Percentiles rank a stretch among this genome's conserved stretches.
Conservation (phyloP, 2,329 filamentous ascomycete genomes). For the Neurospora sp. region DNA sequence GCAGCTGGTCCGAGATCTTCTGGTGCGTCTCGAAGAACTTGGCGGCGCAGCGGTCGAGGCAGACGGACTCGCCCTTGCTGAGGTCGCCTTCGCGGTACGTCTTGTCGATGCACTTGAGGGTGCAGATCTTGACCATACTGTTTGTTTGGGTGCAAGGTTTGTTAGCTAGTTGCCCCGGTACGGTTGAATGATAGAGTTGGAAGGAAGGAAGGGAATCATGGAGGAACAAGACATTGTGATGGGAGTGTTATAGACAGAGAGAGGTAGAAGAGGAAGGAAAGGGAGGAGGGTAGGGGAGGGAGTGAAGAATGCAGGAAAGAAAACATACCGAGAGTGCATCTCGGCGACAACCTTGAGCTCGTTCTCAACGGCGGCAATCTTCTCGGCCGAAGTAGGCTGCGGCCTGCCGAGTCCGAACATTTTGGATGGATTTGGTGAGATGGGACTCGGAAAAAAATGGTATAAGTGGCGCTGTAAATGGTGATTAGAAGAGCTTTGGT, state of each 20-base stretch:
- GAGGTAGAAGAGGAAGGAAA: not conserved
- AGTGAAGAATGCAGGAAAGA: not conserved
- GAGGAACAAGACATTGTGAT: not conserved
- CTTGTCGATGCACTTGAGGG: conserved; percentile 83
- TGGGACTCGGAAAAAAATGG: not conserved
- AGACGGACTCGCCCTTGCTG: conserved; percentile 98
- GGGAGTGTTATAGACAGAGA: not conserved
- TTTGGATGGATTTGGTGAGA: conserved; percentile 10
- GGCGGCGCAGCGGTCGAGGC: conserved; percentile 90
- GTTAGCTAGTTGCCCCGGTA: not conserved
- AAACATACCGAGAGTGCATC: conserved; percentile 86
- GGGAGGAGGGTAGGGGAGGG: not conserved
- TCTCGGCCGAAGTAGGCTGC: conserved; percentile 89
- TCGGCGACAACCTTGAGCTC: conserved; percentile 97
- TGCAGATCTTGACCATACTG: conserved; percentile 81
- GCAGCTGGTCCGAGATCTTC: conserved; percentile 96
- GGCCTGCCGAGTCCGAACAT: conserved; percentile 44
- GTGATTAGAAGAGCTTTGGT: not conserved
- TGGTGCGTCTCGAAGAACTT: conserved; percentile 99
- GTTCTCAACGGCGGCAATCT: conserved; percentile 90
- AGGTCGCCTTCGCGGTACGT: conserved; percentile 94
- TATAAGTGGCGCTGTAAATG: not conserved
- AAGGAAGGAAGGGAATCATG: not conserved
- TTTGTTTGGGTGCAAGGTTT: not conserved
- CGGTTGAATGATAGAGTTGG: not conserved